Evolutionary conservation across 2,329 filamentous ascomycete genomes (phyloP).

Genomic region (Huntiella abstrusa): DNA sequence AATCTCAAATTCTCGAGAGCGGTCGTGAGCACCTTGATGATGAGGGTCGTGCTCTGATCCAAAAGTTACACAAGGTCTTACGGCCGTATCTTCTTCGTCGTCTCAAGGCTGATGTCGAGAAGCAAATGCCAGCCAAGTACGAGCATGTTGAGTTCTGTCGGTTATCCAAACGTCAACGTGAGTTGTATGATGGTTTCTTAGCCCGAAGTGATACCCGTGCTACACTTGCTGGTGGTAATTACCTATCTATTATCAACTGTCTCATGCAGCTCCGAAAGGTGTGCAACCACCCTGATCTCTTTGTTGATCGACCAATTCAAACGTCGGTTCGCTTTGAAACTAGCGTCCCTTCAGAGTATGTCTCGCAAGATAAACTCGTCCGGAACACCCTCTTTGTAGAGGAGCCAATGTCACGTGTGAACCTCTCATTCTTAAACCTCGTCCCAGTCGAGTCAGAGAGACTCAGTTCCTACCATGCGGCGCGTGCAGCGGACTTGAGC

Average conservation of each 20-base stretch:
- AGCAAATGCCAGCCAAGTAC: conserved; percentile 96
- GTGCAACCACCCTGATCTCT: conserved; percentile 94
- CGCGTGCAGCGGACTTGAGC: conserved; percentile 4
- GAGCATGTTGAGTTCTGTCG: conserved; percentile 94
- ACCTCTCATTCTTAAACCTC: conserved; percentile 61
- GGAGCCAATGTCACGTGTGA: conserved; percentile 38
- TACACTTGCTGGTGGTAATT: conserved; percentile 81
- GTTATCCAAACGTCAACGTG: conserved; percentile 82
- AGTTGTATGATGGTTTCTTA: conserved; percentile 92
- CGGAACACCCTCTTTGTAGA: conserved; percentile 32
- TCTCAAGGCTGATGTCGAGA: conserved; percentile 91
- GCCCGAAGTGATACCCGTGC: conserved; percentile 75
- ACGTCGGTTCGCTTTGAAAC: conserved; percentile 85
- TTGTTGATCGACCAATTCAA: conserved; percentile 88
- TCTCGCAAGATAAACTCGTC: conserved; percentile 48
- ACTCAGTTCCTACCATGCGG: conserved; percentile 34
- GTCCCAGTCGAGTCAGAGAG: conserved; percentile 28
- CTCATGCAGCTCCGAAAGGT: conserved; percentile 95
- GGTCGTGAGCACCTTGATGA: conserved; percentile 87
- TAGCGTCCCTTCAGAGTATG: conserved; percentile 32
- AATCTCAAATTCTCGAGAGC: conserved; percentile 89
- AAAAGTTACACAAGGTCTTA: conserved; percentile 82
- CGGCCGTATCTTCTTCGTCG: conserved; percentile 80
- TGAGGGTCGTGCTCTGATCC: conserved; percentile 78
- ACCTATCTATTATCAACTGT: conserved; percentile 95